Conservation (phyloP, 768 basidiomycete species). For the Phlegmacium glaucopus region DNA sequence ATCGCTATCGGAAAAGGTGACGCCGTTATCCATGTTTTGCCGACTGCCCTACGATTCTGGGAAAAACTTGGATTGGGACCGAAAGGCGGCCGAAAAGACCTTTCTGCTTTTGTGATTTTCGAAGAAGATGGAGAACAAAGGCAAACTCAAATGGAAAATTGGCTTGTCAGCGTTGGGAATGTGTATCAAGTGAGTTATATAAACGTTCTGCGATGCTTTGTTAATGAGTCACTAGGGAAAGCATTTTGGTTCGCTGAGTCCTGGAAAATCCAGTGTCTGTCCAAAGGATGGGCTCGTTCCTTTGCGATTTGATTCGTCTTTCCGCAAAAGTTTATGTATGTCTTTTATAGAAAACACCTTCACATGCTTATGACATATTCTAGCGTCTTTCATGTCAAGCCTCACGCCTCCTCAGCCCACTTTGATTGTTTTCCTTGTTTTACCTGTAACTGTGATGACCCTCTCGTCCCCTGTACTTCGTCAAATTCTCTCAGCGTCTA, state of each 20-base stretch:
- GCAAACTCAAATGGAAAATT: conserved; percentile 45
- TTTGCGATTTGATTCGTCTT: conserved; percentile 58
- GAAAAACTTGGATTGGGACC: conserved; percentile 78
- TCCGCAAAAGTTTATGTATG: conserved; percentile 65
- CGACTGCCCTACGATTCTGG: conserved; percentile 79
- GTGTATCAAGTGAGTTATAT: conserved; percentile 54
- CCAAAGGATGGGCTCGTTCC: conserved; percentile 56
- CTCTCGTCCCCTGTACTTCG: conserved; percentile 66
- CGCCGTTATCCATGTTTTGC: conserved; percentile 63
- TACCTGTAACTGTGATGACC: conserved; percentile 57
- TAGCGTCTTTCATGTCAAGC: conserved; percentile 49
- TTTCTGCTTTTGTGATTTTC: conserved; percentile 64
- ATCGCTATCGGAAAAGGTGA: conserved; percentile 67
- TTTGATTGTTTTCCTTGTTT: conserved; percentile 66
- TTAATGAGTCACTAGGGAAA: conserved; percentile 43
- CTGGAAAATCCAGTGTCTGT: conserved; percentile 47
- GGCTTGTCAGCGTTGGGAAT: conserved; percentile 52
- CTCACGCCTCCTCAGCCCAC: conserved; percentile 36
- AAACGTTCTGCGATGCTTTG: background rate
- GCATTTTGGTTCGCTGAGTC: conserved; percentile 54
- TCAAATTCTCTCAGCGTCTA: conserved; percentile 61
- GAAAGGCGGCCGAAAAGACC: conserved; percentile 65
- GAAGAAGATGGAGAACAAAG: conserved; percentile 56
- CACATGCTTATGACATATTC: too few relatives aligned
- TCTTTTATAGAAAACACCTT: background rate